phyloP scores from a whole-genome alignment of 441 rosid genomes.

The Iberis amara region DNA sequence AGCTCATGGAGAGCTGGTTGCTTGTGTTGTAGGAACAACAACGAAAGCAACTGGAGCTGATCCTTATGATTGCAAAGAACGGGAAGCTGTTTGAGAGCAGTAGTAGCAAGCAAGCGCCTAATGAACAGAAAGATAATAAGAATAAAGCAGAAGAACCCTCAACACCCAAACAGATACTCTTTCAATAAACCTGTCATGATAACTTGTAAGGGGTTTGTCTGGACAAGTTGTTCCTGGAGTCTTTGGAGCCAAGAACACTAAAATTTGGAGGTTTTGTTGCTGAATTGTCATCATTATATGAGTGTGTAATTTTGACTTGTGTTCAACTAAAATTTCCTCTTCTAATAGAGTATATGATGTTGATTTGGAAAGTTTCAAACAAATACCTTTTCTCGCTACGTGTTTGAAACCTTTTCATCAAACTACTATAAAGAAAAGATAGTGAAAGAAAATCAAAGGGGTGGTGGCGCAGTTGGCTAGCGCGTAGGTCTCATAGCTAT shows the following conservation, averaged over 20 bases:
- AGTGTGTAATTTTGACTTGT: conserved; percentile 20
- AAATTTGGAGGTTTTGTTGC: conserved; percentile 2
- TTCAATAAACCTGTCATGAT: conserved; percentile 20
- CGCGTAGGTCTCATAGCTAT: conserved; percentile 99
- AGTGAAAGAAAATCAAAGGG: conserved; percentile 14
- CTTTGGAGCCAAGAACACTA: conserved; percentile 6
- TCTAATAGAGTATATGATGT: neutral
- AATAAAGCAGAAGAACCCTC: conserved; percentile 24
- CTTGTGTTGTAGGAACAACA: conserved; percentile 69
- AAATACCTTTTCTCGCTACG: neutral
- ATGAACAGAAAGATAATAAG: conserved; percentile 29
- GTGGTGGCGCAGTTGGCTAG: conserved; percentile 99
- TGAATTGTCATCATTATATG: conserved; percentile 25
- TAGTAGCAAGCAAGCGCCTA: conserved; percentile 28
- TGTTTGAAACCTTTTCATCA: neutral
- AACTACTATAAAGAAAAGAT: neutral
- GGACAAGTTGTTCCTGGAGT: conserved; percentile 11
- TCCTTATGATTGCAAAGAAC: conserved; percentile 69
- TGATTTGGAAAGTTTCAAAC: neutral
- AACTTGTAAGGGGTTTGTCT: neutral
- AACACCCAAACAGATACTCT: conserved; percentile 26
- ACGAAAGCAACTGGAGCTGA: conserved; percentile 73
- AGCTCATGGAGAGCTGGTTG: conserved; percentile 19
- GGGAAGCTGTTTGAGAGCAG: conserved; percentile 53
- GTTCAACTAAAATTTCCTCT: neutral